Percentiles rank a stretch among this genome's conserved stretches.
phyloP scores from a whole-genome alignment of 768 basidiomycete species.

The Leccinum olivaceopallidum region DNA sequence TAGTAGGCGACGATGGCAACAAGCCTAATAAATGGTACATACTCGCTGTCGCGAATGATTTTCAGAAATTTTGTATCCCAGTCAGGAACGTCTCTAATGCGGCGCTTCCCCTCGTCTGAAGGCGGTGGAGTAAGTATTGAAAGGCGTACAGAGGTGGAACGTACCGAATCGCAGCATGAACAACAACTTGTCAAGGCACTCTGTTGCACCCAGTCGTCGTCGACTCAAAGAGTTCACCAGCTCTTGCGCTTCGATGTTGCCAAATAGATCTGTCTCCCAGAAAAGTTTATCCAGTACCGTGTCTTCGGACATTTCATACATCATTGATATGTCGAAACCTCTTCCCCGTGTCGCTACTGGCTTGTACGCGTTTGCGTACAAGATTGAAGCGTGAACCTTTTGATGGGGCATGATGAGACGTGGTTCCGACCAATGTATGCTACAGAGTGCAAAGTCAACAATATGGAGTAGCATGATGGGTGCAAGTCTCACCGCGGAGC shows the following conservation, averaged over 20 bases:
- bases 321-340: neutral
- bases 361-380: neutral
- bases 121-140: neutral
- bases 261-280: slow-evolving; percentile 16
- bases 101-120: slow-evolving; percentile 22
- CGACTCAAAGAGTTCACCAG: slow-evolving; percentile 6
- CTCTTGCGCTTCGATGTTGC: slow-evolving; percentile 4
- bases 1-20: slow-evolving; percentile 25
- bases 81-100: slow-evolving; percentile 13
- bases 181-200: slow-evolving; percentile 14
- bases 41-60: slow-evolving; percentile 11
- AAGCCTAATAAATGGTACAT: slow-evolving; percentile 18
- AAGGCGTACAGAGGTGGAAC: neutral
- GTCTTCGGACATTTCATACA: neutral
- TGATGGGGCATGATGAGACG: slow-evolving; percentile 11
- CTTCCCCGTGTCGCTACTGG: neutral
- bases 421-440: slow-evolving; percentile 10
- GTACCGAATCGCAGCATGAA: slow-evolving; percentile 12
- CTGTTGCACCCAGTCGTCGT: slow-evolving; percentile 8
- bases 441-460: neutral
- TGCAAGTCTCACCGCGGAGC: slow-evolving; percentile 9
- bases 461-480: neutral
- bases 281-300: neutral
- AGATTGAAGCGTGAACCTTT: slow-evolving; percentile 1
- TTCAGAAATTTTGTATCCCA: slow-evolving; percentile 14